Percentiles rank a stretch among this genome's conserved stretches.
These are phyloP conservation scores for Fusarium guadeloupense DNA, from an alignment of 2,329 filamentous ascomycete genomes.

Conservation along the genomic window DNA sequence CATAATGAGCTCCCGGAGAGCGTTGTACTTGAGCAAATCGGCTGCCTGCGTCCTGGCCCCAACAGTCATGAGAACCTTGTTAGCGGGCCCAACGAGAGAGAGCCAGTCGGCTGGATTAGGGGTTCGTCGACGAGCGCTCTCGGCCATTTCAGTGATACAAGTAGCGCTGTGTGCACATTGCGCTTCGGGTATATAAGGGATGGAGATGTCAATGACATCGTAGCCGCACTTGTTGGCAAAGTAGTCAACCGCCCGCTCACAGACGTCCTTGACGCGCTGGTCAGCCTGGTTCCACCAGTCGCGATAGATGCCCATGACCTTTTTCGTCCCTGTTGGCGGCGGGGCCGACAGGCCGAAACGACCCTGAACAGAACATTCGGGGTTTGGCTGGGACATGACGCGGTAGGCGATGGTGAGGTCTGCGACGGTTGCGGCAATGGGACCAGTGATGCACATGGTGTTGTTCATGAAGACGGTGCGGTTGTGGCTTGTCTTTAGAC, in stretches of 20 bases:
- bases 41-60: constrained; percentile 70
- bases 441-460: constrained; percentile 72
- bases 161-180: constrained; percentile 81
- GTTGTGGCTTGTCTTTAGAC: constrained; percentile 81
- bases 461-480: constrained; percentile 68
- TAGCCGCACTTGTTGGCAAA: constrained; percentile 62
- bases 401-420: constrained; percentile 87
- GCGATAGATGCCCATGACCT: constrained; percentile 76
- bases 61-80: constrained; percentile 74
- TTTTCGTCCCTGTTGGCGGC: constrained; percentile 55
- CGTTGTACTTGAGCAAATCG: constrained; percentile 78
- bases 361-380: constrained; percentile 66
- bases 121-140: constrained; percentile 54
- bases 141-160: constrained; percentile 76
- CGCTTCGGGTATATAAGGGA: constrained; percentile 74
- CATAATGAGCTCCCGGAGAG: constrained; percentile 81
- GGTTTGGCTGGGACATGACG: constrained; percentile 77
- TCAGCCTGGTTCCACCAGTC: constrained; percentile 63
- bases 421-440: constrained; percentile 77
- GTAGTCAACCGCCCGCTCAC: constrained; percentile 69
- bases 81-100: constrained; percentile 68
- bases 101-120: constrained; percentile 60
- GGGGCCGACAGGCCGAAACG: constrained; percentile 69
- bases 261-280: constrained; percentile 67
- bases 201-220: constrained; percentile 65